Evolutionary conservation across 2,329 filamentous ascomycete genomes (phyloP).

Genomic region (Alternaria arbusti): DNA sequence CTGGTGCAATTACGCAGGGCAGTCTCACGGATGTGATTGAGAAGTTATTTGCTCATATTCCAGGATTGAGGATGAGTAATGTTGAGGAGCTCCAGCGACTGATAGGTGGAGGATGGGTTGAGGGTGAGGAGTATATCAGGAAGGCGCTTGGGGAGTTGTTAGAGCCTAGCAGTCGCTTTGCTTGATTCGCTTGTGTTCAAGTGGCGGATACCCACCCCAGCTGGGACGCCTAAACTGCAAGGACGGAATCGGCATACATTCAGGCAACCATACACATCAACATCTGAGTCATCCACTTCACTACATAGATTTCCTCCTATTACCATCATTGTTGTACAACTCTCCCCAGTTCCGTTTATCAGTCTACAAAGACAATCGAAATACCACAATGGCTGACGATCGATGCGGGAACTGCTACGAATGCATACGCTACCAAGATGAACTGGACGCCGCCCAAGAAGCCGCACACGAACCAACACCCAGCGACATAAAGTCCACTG

Average conservation of each 20-base stretch:
- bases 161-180: not conserved
- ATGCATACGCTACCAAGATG: not conserved
- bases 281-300: not conserved
- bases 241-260: not conserved
- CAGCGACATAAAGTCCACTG: not conserved
- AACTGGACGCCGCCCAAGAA: not conserved
- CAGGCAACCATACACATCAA: not conserved
- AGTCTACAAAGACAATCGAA: not conserved
- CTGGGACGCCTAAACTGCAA: not conserved
- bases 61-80: not conserved
- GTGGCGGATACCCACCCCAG: not conserved
- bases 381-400: not conserved
- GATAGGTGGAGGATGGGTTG: not conserved
- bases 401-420: not conserved
- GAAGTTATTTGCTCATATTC: not conserved
- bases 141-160: not conserved
- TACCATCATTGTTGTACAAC: not conserved
- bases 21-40: not conserved
- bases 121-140: not conserved
- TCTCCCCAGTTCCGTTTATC: not conserved
- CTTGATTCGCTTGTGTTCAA: not conserved
- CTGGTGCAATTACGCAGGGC: not conserved
- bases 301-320: rapidly evolving
- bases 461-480: not conserved
- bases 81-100: not conserved